These are phyloP conservation scores for Citrullus amarus DNA, from an alignment of 306 rosid species.

Conservation along the genomic window DNA sequence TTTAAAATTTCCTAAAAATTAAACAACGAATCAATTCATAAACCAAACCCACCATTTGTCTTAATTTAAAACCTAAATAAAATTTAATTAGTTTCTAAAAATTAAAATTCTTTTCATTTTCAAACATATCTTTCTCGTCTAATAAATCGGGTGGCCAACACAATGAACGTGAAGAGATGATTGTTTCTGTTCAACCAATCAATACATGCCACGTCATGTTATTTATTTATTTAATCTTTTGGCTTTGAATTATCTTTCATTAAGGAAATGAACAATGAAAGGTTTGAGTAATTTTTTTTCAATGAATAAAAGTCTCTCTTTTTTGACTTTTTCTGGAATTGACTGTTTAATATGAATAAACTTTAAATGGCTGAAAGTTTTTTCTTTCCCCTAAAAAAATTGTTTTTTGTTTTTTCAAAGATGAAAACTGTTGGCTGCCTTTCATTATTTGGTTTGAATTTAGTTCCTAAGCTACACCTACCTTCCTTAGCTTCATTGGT, in stretches of 20 bases:
- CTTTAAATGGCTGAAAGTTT: neutral
- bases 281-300: neutral
- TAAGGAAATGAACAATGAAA: neutral
- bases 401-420: neutral
- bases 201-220: neutral
- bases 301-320: neutral
- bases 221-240: neutral
- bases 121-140: neutral
- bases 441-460: neutral
- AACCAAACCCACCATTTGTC: constrained; percentile 4
- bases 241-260: neutral
- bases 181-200: neutral
- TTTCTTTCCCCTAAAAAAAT: neutral
- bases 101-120: neutral
- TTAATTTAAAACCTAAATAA: neutral
- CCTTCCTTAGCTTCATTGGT: neutral
- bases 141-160: neutral
- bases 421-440: neutral
- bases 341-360: neutral
- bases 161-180: constrained; percentile 8
- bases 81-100: neutral
- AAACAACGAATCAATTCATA: neutral
- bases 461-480: neutral
- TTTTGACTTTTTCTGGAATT: neutral
- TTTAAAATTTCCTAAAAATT: neutral